Conservation (phyloP, 2,329 filamentous ascomycete species). For the Colletotrichum eleusines region DNA sequence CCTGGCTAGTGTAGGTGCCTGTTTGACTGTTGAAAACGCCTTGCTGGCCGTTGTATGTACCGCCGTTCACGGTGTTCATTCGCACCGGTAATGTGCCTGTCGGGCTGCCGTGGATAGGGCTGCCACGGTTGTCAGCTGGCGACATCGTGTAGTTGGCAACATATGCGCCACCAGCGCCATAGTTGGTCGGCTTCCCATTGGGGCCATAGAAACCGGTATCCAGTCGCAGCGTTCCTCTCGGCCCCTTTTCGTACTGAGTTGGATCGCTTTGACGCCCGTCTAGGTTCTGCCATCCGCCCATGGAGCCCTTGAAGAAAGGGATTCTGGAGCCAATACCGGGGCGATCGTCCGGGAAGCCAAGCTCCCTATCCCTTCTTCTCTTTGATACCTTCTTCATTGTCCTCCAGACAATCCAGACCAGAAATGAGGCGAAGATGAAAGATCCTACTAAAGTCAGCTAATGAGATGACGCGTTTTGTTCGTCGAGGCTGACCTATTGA, state of each 20-base stretch:
- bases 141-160: constrained; percentile 33
- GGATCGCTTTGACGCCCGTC: constrained; percentile 36
- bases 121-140: constrained; percentile 31
- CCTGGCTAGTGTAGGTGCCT: constrained; percentile 27
- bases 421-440: constrained; percentile 59
- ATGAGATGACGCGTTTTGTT: too few relatives aligned
- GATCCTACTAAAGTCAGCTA: constrained; percentile 49
- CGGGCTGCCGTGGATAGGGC: constrained; percentile 37
- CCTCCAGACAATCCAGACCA: constrained; percentile 61
- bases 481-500: constrained; percentile 49
- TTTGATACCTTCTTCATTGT: constrained; percentile 53
- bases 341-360: constrained; percentile 43
- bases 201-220: constrained; percentile 46
- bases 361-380: constrained; percentile 47
- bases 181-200: constrained; percentile 28
- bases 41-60: constrained; percentile 30
- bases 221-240: constrained; percentile 41
- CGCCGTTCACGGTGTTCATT: constrained; percentile 26
- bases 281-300: constrained; percentile 52
- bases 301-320: constrained; percentile 53
- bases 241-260: constrained; percentile 47
- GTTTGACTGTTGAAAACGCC: constrained; percentile 22
- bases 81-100: constrained; percentile 30
- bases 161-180: constrained; percentile 16
- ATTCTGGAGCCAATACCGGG: constrained; percentile 49